phyloP scores from a whole-genome alignment of 345 rosid species.

The Cardamine occulta region DNA sequence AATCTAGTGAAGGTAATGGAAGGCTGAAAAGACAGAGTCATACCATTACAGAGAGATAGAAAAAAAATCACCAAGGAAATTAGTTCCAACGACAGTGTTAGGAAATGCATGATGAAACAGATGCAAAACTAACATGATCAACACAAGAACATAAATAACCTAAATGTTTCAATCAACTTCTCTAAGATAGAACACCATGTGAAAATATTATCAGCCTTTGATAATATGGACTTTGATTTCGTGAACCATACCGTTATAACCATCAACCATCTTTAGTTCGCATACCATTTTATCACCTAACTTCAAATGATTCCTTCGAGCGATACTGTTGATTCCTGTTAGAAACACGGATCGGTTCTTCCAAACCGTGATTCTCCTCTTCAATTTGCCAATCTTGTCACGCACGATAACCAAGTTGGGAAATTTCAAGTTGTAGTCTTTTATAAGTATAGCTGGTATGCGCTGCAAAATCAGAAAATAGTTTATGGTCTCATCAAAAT shows the following conservation, averaged over 20 bases:
- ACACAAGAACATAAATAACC: not conserved
- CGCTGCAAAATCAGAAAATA: slow-evolving; percentile 4
- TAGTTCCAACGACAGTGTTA: no score
- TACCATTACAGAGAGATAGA: no score
- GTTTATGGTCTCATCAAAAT: not conserved
- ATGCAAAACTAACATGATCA: not conserved
- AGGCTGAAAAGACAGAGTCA: no score
- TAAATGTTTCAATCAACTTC: not conserved
- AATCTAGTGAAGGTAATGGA: no score
- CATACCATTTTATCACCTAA: not conserved
- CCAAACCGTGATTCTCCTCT: not conserved
- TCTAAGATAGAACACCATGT: not conserved
- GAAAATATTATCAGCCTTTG: not conserved
- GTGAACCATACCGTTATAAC: not conserved
- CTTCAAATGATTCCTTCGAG: slow-evolving; percentile 11
- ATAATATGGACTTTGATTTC: slow-evolving; percentile 17
- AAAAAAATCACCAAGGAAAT: no score
- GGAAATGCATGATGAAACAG: no score
- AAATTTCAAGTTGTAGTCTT: slow-evolving; percentile 19
- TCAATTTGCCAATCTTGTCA: slow-evolving; percentile 3
- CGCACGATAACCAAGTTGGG: not conserved
- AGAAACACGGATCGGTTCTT: not conserved
- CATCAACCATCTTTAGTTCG: slow-evolving; percentile 10
- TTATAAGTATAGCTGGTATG: not conserved
- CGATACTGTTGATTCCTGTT: not conserved